Conservation (phyloP, 2,329 filamentous ascomycete species). For the Penicillium sp. region DNA sequence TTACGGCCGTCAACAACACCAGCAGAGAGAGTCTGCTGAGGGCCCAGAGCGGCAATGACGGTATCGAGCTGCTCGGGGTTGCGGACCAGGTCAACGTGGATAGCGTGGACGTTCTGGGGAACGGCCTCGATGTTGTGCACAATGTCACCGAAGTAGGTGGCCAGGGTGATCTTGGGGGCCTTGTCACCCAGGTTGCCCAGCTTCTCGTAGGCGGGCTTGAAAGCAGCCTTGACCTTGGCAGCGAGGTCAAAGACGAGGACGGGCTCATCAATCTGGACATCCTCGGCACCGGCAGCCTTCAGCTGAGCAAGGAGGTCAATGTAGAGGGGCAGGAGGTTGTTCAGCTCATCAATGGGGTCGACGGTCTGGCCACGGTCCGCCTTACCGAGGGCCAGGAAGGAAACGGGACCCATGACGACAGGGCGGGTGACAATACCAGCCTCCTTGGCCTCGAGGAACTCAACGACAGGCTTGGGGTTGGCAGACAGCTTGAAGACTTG, state of each 20-base stretch:
- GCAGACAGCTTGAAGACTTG: constrained; percentile 87
- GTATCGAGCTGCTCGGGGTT: constrained; percentile 95
- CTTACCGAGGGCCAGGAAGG: constrained; percentile 96
- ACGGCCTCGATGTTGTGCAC: constrained; percentile 97
- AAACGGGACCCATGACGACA: constrained; percentile 90
- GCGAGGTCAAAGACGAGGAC: constrained; percentile 91
- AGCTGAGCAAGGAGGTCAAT: constrained; percentile 87
- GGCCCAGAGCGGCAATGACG: constrained; percentile 73
- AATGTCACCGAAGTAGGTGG: constrained; percentile 99
- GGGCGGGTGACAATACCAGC: constrained; percentile 89
- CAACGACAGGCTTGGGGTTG: constrained; percentile 85
- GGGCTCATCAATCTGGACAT: constrained; percentile 97
- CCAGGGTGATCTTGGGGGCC: constrained; percentile 81
- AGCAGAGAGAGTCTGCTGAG: constrained; percentile 83
- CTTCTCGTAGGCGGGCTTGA: constrained; percentile 96
- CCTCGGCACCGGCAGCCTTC: constrained; percentile 92
- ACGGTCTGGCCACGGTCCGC: constrained; percentile 92
- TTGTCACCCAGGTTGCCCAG: constrained; percentile 64
- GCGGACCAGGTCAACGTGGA: constrained; percentile 94
- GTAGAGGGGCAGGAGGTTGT: constrained; percentile 91
- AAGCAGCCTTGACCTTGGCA: constrained; percentile 85
- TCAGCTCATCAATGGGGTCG: constrained; percentile 86
- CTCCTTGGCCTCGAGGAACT: constrained; percentile 97
- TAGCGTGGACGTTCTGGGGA: constrained; percentile 65
- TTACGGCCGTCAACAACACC: constrained; percentile 98